Evolutionary conservation across 257 asterid species (phyloP), one percentile per base, ranked within the genome.

Genomic region (Gentiana straminea): DNA sequence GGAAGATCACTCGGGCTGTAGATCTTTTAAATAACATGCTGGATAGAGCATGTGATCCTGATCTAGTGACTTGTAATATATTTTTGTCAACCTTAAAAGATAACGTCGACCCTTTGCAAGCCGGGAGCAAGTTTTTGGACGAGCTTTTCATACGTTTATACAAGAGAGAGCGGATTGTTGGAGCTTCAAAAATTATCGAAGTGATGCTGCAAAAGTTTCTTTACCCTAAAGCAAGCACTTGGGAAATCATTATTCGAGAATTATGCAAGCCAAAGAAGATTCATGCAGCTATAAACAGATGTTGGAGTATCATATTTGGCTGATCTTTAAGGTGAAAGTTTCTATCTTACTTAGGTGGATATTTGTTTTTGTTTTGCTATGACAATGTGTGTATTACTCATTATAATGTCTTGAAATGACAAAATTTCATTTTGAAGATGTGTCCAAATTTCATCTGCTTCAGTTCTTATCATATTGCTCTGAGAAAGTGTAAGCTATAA

Each of bases 31-130:
- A 80, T 74, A 54, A 61, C 64, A 92, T 92, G 98, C 58, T 92
- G 68, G 75, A 78, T 71, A 83, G 64, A 71, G 89, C 85, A 35
- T 81, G 86, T 62, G 94, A 92, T 74, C 98, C 98, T 63, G 94
- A 92, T 62, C 36, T 68, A 5, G 65, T 79, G 56, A 87, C 95
- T 32, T 92, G 98, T 80, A 80, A 77, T 58, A 80, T 80, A 69
- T 81, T 92, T 71, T 69, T 88, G 77, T 52, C 65, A 39, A 73
- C 79, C 59, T 72, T 84, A 66, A 78, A 64, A 67, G 86, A 79
- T 64, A 81, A 81, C 70, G 59, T 62, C 32, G 61, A 79, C 69
- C 81, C 92, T 50, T 75, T 84, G 13, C 79, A 68, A 72, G 84
- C 78, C 53, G 81, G 80, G 70, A 62, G 81, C 53, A 85, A 72